phyloP scores from a whole-genome alignment of 2,329 filamentous ascomycete species.

The Metarhizium humberi region DNA sequence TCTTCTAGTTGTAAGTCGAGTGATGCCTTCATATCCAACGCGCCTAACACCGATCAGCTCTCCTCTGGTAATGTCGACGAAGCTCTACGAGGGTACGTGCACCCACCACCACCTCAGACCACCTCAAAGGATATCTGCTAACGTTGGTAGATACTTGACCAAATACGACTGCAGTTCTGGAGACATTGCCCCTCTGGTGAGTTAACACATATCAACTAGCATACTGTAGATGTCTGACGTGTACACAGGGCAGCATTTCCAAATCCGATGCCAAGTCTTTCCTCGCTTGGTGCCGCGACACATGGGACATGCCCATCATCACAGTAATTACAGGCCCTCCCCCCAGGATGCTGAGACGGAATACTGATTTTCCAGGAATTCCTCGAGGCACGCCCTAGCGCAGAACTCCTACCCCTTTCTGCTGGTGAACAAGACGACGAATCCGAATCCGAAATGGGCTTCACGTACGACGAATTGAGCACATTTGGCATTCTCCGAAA shows the following conservation, averaged over 20 bases:
- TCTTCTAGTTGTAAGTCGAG: conserved; percentile 37
- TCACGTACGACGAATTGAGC: conserved; percentile 32
- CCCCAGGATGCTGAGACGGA: no score
- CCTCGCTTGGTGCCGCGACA: conserved; percentile 45
- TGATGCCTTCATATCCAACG: no score
- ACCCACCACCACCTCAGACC: no score
- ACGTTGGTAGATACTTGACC: conserved; percentile 44
- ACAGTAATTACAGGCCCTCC: conserved; percentile 12
- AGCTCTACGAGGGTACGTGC: conserved; percentile 1
- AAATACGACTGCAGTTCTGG: conserved; percentile 39
- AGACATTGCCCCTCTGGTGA: conserved; percentile 45
- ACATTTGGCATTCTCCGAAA: conserved; percentile 20
- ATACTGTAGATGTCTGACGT: not conserved
- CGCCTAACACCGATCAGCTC: conserved; percentile 20
- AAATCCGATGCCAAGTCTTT: conserved; percentile 61
- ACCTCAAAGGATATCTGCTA: conserved; percentile 20
- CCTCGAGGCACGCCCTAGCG: conserved; percentile 46
- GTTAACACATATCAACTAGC: not conserved
- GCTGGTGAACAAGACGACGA: conserved; percentile 30
- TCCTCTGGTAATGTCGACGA: conserved; percentile 52
- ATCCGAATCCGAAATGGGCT: conserved; percentile 24
- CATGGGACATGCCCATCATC: conserved; percentile 54
- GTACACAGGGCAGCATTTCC: conserved; percentile 24
- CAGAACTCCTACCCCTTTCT: conserved; percentile 37
- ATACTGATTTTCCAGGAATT: conserved; percentile 34